Conservation (phyloP, 2,329 filamentous ascomycete genomes). For the Byssochlamys sp. region DNA sequence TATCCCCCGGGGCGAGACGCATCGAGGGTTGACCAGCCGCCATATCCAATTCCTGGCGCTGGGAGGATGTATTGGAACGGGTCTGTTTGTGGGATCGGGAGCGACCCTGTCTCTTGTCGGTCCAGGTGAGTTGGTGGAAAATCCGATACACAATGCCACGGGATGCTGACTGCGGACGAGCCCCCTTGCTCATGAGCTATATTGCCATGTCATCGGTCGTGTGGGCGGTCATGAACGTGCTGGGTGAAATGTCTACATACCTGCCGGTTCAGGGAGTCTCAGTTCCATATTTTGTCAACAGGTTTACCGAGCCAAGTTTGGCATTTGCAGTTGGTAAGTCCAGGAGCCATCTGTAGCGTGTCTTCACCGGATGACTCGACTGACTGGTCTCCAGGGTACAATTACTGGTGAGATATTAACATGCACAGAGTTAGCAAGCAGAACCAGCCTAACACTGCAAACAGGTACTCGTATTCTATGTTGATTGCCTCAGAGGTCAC, state of each 20-base stretch:
- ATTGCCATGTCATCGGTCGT: slow-evolving; percentile 29
- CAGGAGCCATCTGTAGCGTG: neutral
- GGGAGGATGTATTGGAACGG: slow-evolving; percentile 38
- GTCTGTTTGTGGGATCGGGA: slow-evolving; percentile 45
- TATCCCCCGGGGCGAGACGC: slow-evolving; percentile 3
- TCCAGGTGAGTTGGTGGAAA: slow-evolving; percentile 21
- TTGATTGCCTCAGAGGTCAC: slow-evolving; percentile 39
- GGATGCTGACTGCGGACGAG: slow-evolving; percentile 2
- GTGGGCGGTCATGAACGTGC: slow-evolving; percentile 32
- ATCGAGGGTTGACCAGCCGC: slow-evolving; percentile 17
- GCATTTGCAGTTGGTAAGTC: slow-evolving; percentile 39
- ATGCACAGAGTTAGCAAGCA: neutral
- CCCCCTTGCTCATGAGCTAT: slow-evolving; percentile 30
- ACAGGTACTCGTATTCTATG: slow-evolving; percentile 40
- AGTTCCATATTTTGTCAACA: slow-evolving; percentile 46
- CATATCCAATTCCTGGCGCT: slow-evolving; percentile 23
- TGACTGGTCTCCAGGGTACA: slow-evolving; percentile 37
- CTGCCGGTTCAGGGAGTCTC: slow-evolving; percentile 45
- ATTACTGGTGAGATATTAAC: slow-evolving; percentile 27
- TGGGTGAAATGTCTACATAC: slow-evolving; percentile 51
- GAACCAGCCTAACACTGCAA: neutral
- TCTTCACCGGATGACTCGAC: neutral
- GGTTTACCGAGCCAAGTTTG: slow-evolving; percentile 49
- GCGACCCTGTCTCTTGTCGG: slow-evolving; percentile 40
- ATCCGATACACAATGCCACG: neutral